These are phyloP conservation scores for Fusarium compactum DNA, from an alignment of 2,329 filamentous ascomycete genomes.

Conservation along the genomic window DNA sequence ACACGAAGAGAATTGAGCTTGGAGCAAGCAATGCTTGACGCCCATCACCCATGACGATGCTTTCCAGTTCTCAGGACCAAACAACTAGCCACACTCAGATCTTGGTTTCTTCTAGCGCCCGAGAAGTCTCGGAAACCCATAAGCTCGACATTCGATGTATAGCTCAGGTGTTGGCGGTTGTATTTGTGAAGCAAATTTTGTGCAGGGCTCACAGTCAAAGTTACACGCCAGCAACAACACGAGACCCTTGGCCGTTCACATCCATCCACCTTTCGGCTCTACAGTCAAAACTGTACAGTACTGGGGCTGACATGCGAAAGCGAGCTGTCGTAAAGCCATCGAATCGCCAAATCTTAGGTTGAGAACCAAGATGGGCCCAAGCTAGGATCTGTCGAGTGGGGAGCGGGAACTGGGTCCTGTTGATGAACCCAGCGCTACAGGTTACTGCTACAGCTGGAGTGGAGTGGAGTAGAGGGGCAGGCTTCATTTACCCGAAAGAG, in stretches of 20 bases:
- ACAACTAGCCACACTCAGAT: conserved; percentile 11
- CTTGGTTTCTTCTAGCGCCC: conserved; percentile 34
- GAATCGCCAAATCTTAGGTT: conserved; percentile 7
- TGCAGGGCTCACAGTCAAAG: background rate
- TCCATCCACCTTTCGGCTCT: background rate
- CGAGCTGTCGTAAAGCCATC: conserved; percentile 13
- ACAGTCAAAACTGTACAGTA: background rate
- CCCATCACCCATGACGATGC: conserved; percentile 27
- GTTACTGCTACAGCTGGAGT: background rate
- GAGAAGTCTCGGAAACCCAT: conserved; percentile 32
- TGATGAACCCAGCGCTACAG: background rate
- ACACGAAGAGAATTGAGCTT: conserved; percentile 1
- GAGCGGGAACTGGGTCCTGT: background rate
- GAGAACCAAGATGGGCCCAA: conserved; percentile 1
- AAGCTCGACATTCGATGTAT: conserved; percentile 17
- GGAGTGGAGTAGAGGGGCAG: background rate
- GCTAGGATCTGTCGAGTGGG: conserved; percentile 29
- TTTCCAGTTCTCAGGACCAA: background rate
- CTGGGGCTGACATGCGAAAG: background rate
- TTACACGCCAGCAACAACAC: conserved; percentile 19
- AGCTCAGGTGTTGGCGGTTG: conserved; percentile 7
- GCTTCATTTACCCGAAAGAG: conserved; percentile 17
- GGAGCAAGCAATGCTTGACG: conserved; percentile 1
- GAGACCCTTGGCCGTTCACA: conserved; percentile 13
- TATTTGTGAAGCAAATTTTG: background rate